Conservation (phyloP, 108 stramenopile genomes). For the Conticribra guillardii region DNA sequence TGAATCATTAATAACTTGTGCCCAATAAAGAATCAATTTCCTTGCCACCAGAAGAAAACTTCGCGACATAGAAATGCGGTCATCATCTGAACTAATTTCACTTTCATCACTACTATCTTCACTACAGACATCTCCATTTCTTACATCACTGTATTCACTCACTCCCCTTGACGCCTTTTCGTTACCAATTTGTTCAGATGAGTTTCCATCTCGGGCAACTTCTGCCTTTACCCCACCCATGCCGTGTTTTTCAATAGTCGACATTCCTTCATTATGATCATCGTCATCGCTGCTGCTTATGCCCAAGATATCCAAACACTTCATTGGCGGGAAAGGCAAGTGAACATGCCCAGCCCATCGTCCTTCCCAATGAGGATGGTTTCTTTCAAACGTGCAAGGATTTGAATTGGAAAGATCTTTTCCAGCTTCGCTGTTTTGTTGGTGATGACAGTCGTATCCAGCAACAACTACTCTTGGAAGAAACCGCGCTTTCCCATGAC, state of each 20-base stretch:
- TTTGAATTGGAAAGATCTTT: no score
- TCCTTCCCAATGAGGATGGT: constrained; percentile 45
- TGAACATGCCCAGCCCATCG: constrained; percentile 43
- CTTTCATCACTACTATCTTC: constrained; percentile 11
- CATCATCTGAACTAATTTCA: neutral
- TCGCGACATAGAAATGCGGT: no score
- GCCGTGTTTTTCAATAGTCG: no score
- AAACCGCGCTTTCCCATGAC: neutral
- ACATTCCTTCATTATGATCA: neutral
- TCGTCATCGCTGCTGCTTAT: neutral
- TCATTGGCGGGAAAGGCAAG: constrained; percentile 30
- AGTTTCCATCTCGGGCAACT: no score
- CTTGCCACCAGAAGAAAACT: constrained; percentile 25
- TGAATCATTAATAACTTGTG: constrained; percentile 8
- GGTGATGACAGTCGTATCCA: neutral
- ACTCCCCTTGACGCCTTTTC: neutral
- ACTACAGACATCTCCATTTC: constrained; percentile 10
- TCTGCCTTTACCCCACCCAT: no score
- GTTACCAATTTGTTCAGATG: neutral
- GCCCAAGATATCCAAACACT: constrained; percentile 11
- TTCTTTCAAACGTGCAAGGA: constrained; percentile 32
- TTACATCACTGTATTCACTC: constrained; percentile 1
- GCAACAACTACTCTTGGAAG: neutral
- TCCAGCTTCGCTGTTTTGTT: neutral
- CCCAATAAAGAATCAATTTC: constrained; percentile 21